Evolutionary conservation across 164 flowering plant species (phyloP).

Genomic region (Stephania yunnanensis): DNA sequence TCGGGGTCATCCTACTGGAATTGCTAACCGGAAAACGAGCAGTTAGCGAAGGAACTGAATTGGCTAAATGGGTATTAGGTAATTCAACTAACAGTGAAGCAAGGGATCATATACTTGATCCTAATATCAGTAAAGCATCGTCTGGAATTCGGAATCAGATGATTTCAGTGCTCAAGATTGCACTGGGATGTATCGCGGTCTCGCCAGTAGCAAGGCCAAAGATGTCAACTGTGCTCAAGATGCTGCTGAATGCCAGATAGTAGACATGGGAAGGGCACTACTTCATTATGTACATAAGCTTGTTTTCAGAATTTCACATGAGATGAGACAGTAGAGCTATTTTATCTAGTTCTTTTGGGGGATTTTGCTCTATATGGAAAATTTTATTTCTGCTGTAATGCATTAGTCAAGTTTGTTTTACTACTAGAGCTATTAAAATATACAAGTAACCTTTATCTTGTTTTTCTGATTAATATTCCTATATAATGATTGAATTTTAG

Average conservation of each 20-base stretch:
- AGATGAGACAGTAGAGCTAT: background rate
- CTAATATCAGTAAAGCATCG: slow-evolving; percentile 37
- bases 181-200: slow-evolving; percentile 50
- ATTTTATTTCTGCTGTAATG: background rate
- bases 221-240: slow-evolving; percentile 51
- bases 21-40: slow-evolving; percentile 64
- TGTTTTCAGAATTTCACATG: background rate
- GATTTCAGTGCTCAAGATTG: slow-evolving; percentile 57
- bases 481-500: no score
- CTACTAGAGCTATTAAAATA: no score
- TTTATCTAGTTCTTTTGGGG: background rate
- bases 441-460: no score
- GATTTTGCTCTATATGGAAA: background rate
- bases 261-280: no score
- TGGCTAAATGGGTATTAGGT: slow-evolving; percentile 52
- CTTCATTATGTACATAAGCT: background rate
- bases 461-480: no score
- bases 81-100: slow-evolving; percentile 33
- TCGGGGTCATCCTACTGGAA: slow-evolving; percentile 67
- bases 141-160: slow-evolving; percentile 46
- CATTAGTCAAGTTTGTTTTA: background rate
- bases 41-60: slow-evolving; percentile 53
- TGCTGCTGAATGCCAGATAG: slow-evolving; percentile 63
- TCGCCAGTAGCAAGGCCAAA: slow-evolving; percentile 66
- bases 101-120: slow-evolving; percentile 55